Conservation (phyloP, 2,329 filamentous ascomycete genomes). For the Aspergillus sp. region DNA sequence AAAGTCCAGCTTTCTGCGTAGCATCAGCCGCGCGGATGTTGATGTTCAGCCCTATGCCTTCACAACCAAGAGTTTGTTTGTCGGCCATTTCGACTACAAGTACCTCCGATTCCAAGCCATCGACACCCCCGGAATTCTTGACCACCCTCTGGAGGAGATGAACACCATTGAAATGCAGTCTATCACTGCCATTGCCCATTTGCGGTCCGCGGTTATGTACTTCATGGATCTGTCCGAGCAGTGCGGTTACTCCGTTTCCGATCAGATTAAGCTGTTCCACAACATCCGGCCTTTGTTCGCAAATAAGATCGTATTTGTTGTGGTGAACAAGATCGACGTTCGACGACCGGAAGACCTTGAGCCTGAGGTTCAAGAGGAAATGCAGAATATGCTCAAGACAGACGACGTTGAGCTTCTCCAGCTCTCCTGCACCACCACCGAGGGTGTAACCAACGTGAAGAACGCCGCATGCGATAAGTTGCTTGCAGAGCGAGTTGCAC, state of each 20-base stretch:
- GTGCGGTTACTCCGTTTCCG: constrained; percentile 89
- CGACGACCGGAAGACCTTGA: constrained; percentile 84
- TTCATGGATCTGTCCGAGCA: constrained; percentile 98
- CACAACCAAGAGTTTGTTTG: constrained; percentile 95
- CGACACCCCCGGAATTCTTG: constrained; percentile 96
- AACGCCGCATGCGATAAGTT: constrained; percentile 92
- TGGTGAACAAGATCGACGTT: constrained; percentile 98
- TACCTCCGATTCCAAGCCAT: constrained; percentile 89
- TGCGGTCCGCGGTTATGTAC: constrained; percentile 92
- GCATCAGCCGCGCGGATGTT: constrained; percentile 89
- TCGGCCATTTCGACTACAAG: constrained; percentile 97
- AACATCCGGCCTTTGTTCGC: constrained; percentile 96
- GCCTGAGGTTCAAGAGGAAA: constrained; percentile 70
- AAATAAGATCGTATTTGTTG: constrained; percentile 95
- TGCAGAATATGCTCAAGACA: constrained; percentile 78
- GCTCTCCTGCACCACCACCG: constrained; percentile 90
- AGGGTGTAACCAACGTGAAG: constrained; percentile 92
- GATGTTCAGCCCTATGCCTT: constrained; percentile 98
- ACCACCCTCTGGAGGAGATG: constrained; percentile 98
- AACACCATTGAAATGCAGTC: constrained; percentile 99
- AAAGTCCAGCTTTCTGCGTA: constrained; percentile 93
- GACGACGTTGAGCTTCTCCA: constrained; percentile 91
- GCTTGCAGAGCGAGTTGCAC: constrained; percentile 86
- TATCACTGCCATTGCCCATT: constrained; percentile 95
- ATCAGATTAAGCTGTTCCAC: constrained; percentile 92